Percentiles rank a stretch among this genome's conserved stretches.
These are phyloP conservation scores for Eucalyptus erythrocorys DNA, from an alignment of 345 rosid genomes.

Conservation along the genomic window DNA sequence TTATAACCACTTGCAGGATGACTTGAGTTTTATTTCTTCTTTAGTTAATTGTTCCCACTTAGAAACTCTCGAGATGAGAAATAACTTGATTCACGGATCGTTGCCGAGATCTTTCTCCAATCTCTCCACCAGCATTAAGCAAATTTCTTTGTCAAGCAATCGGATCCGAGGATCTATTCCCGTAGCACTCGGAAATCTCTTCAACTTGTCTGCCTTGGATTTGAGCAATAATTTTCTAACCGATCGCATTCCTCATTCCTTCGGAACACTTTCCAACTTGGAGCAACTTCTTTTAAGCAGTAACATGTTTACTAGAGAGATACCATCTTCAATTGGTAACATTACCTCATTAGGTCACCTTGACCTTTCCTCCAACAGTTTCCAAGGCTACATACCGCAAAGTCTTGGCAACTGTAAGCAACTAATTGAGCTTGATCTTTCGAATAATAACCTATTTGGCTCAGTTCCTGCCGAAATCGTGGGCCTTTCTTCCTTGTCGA, in stretches of 20 bases:
- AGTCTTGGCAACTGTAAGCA: not conserved
- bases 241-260: not conserved
- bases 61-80: accelerated
- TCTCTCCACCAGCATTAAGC: not conserved
- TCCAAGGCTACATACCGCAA: not conserved
- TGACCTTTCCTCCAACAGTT: not conserved
- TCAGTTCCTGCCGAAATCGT: not conserved
- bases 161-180: not conserved
- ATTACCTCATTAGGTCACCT: not conserved
- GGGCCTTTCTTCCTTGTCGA: not conserved
- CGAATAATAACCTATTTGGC: not conserved
- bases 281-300: accelerated
- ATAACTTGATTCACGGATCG: not conserved
- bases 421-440: not conserved
- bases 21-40: not conserved
- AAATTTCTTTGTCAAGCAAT: accelerated
- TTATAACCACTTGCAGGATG: not conserved
- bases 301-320: not conserved
- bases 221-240: not conserved
- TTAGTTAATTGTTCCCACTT: not conserved
- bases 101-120: not conserved
- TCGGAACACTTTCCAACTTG: not conserved
- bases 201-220: not conserved
- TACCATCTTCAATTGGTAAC: not conserved
- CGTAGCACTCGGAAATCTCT: not conserved